A percentile compares a stretch with the other conserved stretches of the same genome.
phyloP scores from a whole-genome alignment of 1,284 basidiomycete genomes.

The Pholiota adiposa region DNA sequence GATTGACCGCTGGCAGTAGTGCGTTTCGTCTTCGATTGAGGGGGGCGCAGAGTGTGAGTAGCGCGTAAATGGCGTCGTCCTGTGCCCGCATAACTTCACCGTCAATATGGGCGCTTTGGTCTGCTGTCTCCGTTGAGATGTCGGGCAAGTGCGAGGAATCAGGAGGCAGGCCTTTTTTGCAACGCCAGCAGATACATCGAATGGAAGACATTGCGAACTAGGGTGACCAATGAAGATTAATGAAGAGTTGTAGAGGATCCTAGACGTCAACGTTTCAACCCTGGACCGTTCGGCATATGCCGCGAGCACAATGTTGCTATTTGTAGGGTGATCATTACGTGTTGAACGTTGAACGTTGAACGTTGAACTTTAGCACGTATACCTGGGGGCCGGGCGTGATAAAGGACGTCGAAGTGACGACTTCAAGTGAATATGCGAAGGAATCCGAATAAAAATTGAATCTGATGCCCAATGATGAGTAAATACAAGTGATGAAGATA shows the following conservation, averaged over 20 bases:
- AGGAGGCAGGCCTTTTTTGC: neutral
- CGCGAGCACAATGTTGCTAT: no score
- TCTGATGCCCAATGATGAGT: neutral
- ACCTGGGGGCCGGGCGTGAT: no score
- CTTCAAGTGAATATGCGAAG: neutral
- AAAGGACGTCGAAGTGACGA: no score
- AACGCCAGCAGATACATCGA: no score
- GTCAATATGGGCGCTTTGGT: slow-evolving; percentile 16
- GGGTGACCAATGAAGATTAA: no score
- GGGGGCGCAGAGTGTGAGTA: slow-evolving; percentile 18
- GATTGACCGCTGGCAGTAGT: slow-evolving; percentile 16
- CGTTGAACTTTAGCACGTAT: no score
- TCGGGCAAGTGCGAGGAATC: slow-evolving; percentile 5
- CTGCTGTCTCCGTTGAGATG: neutral
- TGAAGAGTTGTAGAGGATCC: no score
- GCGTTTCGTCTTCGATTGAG: slow-evolving; percentile 22
- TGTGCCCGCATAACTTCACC: slow-evolving; percentile 21
- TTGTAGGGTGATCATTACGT: no score
- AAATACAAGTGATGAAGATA: slow-evolving; percentile 4
- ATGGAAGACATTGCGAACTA: no score
- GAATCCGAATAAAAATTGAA: neutral
- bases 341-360: no score
- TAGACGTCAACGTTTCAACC: no score
- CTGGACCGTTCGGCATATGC: no score
- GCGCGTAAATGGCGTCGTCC: slow-evolving; percentile 17